Percentiles rank a stretch among this genome's conserved stretches.
Conservation (phyloP, 2,329 filamentous ascomycete genomes). For the Calonectria pseudoreteaudii region DNA sequence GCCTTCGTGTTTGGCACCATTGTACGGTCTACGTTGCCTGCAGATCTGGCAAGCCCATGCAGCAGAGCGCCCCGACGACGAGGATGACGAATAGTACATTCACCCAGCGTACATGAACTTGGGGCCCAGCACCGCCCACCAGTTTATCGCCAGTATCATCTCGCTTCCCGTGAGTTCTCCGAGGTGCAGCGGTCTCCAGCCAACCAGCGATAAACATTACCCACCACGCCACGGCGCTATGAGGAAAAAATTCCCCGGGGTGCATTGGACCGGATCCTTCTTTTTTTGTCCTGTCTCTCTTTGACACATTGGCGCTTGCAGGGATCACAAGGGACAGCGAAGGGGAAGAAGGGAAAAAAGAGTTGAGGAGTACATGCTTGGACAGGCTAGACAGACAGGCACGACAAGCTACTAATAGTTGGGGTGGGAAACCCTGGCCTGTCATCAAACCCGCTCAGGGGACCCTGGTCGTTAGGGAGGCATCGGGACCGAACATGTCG, state of each 20-base stretch:
- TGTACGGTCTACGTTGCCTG: slow-evolving; percentile 3
- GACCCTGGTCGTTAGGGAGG: slow-evolving; percentile 4
- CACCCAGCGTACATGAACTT: not conserved
- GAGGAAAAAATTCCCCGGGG: slow-evolving; percentile 16
- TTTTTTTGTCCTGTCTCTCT: not conserved
- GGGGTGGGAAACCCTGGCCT: slow-evolving; percentile 14
- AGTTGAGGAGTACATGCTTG: slow-evolving; percentile 2
- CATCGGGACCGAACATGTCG: slow-evolving; percentile 5
- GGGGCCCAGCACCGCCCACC: not conserved
- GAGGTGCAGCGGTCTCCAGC: slow-evolving; percentile 14
- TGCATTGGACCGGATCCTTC: slow-evolving; percentile 9
- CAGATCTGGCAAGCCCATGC: slow-evolving; percentile 1
- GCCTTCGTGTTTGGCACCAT: not conserved
- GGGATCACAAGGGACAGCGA: not conserved
- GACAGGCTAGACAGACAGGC: not conserved
- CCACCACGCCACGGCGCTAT: slow-evolving; percentile 16
- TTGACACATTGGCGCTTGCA: not conserved
- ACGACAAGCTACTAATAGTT: not conserved
- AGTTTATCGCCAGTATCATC: slow-evolving; percentile 7
- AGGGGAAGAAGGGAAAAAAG: not conserved
- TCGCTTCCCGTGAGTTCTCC: slow-evolving; percentile 16
- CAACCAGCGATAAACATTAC: slow-evolving; percentile 1
- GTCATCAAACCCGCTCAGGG: slow-evolving; percentile 18
- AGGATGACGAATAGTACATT: too few species aligned
- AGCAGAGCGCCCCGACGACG: not conserved